Percentiles rank a stretch among this genome's conserved stretches.
Evolutionary conservation across 2,329 filamentous ascomycete species (phyloP).

Genomic region (Fusarium cicatricum): DNA sequence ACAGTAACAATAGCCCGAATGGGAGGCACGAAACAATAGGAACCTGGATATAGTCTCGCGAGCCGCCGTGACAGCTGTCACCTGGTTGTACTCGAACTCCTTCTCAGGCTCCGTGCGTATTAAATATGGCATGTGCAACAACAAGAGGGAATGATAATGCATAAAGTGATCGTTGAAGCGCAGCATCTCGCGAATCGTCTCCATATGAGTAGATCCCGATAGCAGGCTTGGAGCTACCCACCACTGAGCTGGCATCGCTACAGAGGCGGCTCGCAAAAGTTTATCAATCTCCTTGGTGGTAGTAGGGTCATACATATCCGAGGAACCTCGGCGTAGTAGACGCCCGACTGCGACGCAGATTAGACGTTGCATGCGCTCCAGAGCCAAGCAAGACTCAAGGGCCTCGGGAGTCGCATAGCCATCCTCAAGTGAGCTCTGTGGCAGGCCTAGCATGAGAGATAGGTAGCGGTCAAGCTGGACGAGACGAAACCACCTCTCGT

Average conservation of each 20-base stretch:
- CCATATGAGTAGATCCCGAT: slow-evolving; percentile 17
- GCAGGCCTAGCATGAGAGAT: slow-evolving; percentile 56
- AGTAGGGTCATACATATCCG: slow-evolving; percentile 30
- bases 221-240: slow-evolving; percentile 51
- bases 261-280: slow-evolving; percentile 55
- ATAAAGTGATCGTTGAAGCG: slow-evolving; percentile 56
- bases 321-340: slow-evolving; percentile 57
- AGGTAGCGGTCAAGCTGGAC: slow-evolving; percentile 57
- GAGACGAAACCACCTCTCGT: slow-evolving; percentile 57
- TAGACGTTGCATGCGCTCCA: slow-evolving; percentile 56
- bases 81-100: slow-evolving; percentile 56
- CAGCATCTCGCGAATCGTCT: slow-evolving; percentile 41
- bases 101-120: slow-evolving; percentile 48
- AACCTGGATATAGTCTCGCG: slow-evolving; percentile 60
- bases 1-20: slow-evolving; percentile 50
- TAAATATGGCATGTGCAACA: slow-evolving; percentile 63
- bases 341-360: slow-evolving; percentile 52
- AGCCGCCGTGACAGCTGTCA: slow-evolving; percentile 54
- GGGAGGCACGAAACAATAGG: slow-evolving; percentile 52
- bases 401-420: slow-evolving; percentile 44
- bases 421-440: slow-evolving; percentile 51
- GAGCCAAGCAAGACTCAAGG: slow-evolving; percentile 44
- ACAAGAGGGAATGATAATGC: slow-evolving; percentile 59
- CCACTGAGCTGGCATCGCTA: slow-evolving; percentile 54
- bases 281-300: slow-evolving; percentile 54